Conservation (phyloP, 2,329 filamentous ascomycete species). For the Aspergillus candidus region DNA sequence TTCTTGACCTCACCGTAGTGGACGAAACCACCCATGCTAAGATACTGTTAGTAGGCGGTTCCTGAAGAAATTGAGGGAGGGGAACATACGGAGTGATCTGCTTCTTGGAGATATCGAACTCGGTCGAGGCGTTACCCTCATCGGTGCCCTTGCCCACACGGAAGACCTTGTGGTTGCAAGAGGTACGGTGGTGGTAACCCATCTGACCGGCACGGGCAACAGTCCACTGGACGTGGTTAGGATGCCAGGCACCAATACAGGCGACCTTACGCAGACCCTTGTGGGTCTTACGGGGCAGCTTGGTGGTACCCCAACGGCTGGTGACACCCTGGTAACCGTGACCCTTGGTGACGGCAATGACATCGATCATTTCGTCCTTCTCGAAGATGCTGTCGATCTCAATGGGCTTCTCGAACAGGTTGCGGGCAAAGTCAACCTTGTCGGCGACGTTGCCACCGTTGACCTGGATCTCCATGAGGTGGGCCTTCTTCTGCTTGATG, state of each 20-base stretch:
- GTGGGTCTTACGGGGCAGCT: constrained; percentile 99
- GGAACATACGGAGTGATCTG: constrained; percentile 92
- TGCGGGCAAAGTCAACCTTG: constrained; percentile 94
- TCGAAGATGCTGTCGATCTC: constrained; percentile 92
- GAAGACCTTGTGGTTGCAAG: constrained; percentile 99
- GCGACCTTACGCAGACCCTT: constrained; percentile 99
- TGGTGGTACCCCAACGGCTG: constrained; percentile 98
- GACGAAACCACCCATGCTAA: constrained; percentile 95
- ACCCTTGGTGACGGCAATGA: constrained; percentile 99
- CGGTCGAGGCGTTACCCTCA: constrained; percentile 88
- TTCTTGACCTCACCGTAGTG: constrained; percentile 99
- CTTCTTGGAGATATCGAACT: constrained; percentile 98
- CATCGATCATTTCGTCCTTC: constrained; percentile 99
- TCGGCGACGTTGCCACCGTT: constrained; percentile 94
- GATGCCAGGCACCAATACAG: constrained; percentile 99
- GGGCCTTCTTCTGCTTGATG: constrained; percentile 99
- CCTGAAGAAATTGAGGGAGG: not conserved
- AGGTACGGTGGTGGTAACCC: constrained; percentile 99
- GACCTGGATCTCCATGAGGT: constrained; percentile 99
- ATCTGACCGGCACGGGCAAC: constrained; percentile 99
- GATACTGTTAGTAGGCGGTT: constrained; percentile 34
- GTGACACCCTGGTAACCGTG: constrained; percentile 98
- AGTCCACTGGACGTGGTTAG: constrained; percentile 99
- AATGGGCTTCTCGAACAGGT: constrained; percentile 98
- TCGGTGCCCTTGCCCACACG: constrained; percentile 89